phyloP scores from a whole-genome alignment of 2,329 filamentous ascomycete genomes.

The Clonostachys solani region DNA sequence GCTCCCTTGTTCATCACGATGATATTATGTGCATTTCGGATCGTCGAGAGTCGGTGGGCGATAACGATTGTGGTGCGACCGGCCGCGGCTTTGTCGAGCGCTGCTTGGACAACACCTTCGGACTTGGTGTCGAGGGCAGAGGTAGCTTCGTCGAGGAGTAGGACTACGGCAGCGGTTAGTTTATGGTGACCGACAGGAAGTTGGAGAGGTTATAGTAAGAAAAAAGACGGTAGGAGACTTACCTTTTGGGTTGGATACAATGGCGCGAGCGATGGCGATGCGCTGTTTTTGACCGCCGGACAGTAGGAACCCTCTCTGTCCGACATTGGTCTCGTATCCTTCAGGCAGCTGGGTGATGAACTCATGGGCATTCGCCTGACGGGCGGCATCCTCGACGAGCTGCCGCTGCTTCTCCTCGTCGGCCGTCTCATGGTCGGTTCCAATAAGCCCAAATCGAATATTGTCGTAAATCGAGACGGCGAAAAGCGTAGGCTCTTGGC shows the following conservation, averaged over 20 bases:
- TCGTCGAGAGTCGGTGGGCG: conserved; percentile 91
- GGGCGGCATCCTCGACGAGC: conserved; percentile 44
- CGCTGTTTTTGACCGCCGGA: conserved; percentile 97
- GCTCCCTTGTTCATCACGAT: conserved; percentile 82
- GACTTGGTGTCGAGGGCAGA: conserved; percentile 1
- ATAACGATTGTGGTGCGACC: conserved; percentile 95
- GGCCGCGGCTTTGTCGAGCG: conserved; percentile 78
- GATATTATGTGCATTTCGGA: conserved; percentile 92
- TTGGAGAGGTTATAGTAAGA: conserved; percentile 85
- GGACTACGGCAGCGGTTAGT: conserved; percentile 60
- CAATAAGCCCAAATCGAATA: conserved; percentile 82
- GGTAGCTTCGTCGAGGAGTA: conserved; percentile 96
- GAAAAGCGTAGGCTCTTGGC: conserved; percentile 90
- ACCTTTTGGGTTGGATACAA: conserved; percentile 83
- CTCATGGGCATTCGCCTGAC: conserved; percentile 83
- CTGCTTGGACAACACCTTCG: conserved; percentile 51
- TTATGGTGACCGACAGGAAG: conserved; percentile 66
- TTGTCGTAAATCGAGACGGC: conserved; percentile 86
- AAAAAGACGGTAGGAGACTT: conserved; percentile 20
- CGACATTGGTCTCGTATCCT: conserved; percentile 91
- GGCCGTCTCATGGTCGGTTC: conserved; percentile 77
- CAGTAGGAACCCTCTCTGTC: conserved; percentile 86
- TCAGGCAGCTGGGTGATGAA: conserved; percentile 81
- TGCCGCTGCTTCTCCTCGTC: conserved; percentile 55
- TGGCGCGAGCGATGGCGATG: conserved; percentile 87